Evolutionary conservation across 768 basidiomycete species (phyloP).

Genomic region (Lactarius pseudohatsudake): DNA sequence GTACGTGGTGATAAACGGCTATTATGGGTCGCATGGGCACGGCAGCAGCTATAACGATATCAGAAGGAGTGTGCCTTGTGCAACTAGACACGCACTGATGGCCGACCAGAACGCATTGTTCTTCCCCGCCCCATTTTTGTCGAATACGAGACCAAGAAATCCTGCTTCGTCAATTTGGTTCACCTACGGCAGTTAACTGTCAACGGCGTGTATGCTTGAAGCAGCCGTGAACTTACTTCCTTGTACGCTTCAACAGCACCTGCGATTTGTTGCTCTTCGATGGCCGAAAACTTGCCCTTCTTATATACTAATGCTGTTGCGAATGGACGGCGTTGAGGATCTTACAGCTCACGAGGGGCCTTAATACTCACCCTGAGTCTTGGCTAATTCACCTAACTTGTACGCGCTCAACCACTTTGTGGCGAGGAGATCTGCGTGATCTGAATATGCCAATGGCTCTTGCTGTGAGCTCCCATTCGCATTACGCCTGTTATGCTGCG

Average conservation of each 20-base stretch:
- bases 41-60: conserved; percentile 51
- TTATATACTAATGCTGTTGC: conserved; percentile 74
- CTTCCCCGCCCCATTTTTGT: conserved; percentile 54
- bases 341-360: background rate
- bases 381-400: conserved; percentile 68
- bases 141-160: conserved; percentile 63
- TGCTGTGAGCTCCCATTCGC: background rate
- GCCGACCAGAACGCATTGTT: conserved; percentile 77
- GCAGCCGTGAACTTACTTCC: conserved; percentile 43
- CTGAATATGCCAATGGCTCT: conserved; percentile 46
- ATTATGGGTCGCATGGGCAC: conserved; percentile 76
- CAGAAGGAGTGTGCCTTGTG: background rate
- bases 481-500: conserved; percentile 12
- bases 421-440: conserved; percentile 67
- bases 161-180: conserved; percentile 56
- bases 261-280: conserved; percentile 66
- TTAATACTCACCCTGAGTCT: conserved; percentile 54
- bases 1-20: conserved; percentile 81
- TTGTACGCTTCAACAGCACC: conserved; percentile 65
- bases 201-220: background rate
- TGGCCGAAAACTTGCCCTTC: conserved; percentile 83
- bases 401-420: conserved; percentile 76
- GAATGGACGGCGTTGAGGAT: conserved; percentile 12
- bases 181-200: conserved; percentile 38
- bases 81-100: conserved; percentile 54